Conservation (phyloP, 2,329 filamentous ascomycete species). For the Zalaria obscura region DNA sequence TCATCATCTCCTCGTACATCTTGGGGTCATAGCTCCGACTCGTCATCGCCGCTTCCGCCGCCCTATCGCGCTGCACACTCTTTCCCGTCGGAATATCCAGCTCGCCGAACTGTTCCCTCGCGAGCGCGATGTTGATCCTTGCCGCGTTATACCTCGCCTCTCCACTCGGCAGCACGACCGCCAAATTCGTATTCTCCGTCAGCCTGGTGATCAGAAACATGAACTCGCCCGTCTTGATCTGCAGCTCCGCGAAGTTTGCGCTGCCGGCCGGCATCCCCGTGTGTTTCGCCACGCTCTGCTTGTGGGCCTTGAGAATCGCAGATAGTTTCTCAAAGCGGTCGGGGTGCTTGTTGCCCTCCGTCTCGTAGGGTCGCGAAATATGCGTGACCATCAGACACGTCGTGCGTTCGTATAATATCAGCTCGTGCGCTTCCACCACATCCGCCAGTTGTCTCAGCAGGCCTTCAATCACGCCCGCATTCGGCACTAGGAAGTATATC, state of each 20-base stretch:
- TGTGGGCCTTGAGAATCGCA: constrained; percentile 98
- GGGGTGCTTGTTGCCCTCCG: constrained; percentile 62
- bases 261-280: constrained; percentile 68
- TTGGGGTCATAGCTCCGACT: no score
- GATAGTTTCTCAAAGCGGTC: constrained; percentile 91
- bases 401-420: constrained; percentile 87
- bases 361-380: constrained; percentile 63
- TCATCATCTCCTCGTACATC: no score
- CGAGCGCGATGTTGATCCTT: constrained; percentile 78
- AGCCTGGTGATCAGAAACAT: constrained; percentile 92
- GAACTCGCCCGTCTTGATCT: constrained; percentile 68
- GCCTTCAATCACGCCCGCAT: constrained; percentile 72
- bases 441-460: constrained; percentile 72
- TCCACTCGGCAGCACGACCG: constrained; percentile 79
- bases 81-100: constrained; percentile 28
- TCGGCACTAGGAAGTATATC: constrained; percentile 95
- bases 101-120: constrained; percentile 65
- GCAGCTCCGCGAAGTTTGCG: constrained; percentile 68
- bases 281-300: constrained; percentile 62
- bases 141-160: constrained; percentile 86
- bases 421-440: constrained; percentile 82
- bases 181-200: constrained; percentile 94
- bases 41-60: background rate
- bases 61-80: background rate
- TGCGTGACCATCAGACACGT: constrained; percentile 94